Evolutionary conservation across 352 stramenopile genomes (phyloP).

Genomic region (Elongisporangium prolatum): DNA sequence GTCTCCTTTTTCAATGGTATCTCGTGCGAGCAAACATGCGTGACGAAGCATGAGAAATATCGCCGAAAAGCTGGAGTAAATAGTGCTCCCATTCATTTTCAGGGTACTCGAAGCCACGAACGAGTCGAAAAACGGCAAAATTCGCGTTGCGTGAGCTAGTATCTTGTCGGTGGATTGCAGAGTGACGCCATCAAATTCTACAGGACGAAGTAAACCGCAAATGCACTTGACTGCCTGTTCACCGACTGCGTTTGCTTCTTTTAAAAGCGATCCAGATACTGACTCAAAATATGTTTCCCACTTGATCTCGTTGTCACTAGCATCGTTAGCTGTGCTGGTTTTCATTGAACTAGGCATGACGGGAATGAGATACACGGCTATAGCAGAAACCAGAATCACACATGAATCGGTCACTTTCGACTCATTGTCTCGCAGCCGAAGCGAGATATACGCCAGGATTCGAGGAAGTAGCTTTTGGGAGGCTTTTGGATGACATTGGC

Average conservation of each 20-base stretch:
- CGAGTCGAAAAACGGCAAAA: slow-evolving; percentile 30
- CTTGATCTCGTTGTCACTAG: slow-evolving; percentile 2
- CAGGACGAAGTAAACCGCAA: slow-evolving; percentile 33
- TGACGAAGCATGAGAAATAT: slow-evolving; percentile 44
- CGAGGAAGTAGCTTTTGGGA: slow-evolving; percentile 33
- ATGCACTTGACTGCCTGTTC: slow-evolving; percentile 47
- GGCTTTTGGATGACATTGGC: slow-evolving; percentile 32
- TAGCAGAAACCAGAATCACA: slow-evolving; percentile 40
- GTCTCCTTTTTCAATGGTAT: slow-evolving; percentile 18
- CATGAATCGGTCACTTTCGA: slow-evolving; percentile 48
- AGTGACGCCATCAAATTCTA: slow-evolving; percentile 48
- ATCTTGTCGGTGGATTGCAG: slow-evolving; percentile 22
- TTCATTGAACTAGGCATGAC: slow-evolving; percentile 4
- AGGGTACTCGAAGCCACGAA: slow-evolving; percentile 26
- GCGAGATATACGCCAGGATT: slow-evolving; percentile 34
- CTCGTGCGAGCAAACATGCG: slow-evolving; percentile 23
- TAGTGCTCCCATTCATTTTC: slow-evolving; percentile 45
- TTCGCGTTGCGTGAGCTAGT: slow-evolving; percentile 21
- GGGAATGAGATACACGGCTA: slow-evolving; percentile 44
- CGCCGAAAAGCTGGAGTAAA: slow-evolving; percentile 36
- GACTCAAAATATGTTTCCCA: slow-evolving; percentile 20
- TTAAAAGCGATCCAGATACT: slow-evolving; percentile 28
- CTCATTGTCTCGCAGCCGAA: slow-evolving; percentile 55
- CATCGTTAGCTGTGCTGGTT: background rate
- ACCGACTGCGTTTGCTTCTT: slow-evolving; percentile 37